Evolutionary conservation across 495 filamentous ascomycete genomes (phyloP).

Genomic region (Choiromyces venosus): DNA sequence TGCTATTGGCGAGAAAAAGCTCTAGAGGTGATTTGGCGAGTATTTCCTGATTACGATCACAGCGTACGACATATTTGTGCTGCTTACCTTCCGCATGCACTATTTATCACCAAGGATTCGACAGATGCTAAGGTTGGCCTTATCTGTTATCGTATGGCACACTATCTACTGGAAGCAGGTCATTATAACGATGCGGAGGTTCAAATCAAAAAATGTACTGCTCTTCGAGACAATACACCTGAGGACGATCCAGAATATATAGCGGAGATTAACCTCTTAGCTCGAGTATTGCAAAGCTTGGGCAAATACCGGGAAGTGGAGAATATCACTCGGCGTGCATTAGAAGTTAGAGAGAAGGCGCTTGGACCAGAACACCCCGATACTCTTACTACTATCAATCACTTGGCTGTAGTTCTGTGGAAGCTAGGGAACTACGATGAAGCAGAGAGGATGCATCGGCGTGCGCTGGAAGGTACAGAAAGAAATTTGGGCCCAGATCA

Average conservation of each 20-base stretch:
- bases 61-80: slow-evolving; percentile 4
- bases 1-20: not conserved
- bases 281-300: slow-evolving; percentile 21
- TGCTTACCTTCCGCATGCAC: slow-evolving; percentile 8
- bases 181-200: not conserved
- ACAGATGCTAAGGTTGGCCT: not conserved
- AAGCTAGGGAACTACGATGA: slow-evolving; percentile 43
- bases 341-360: slow-evolving; percentile 22
- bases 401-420: slow-evolving; percentile 36
- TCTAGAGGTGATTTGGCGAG: not conserved
- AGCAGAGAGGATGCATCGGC: slow-evolving; percentile 39
- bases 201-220: not conserved
- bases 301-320: slow-evolving; percentile 38
- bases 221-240: not conserved
- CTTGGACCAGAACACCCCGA: slow-evolving; percentile 11
- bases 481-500: slow-evolving; percentile 40
- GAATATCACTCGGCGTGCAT: slow-evolving; percentile 22
- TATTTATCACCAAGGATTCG: not conserved
- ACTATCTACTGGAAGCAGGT: not conserved
- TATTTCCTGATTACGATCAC: not conserved
- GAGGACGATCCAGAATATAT: not conserved
- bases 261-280: slow-evolving; percentile 16
- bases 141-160: not conserved
- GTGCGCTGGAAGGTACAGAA: slow-evolving; percentile 30
- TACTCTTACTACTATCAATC: slow-evolving; percentile 33